Conservation (phyloP, 2,329 filamentous ascomycete genomes). For the Monosporascus sp. region DNA sequence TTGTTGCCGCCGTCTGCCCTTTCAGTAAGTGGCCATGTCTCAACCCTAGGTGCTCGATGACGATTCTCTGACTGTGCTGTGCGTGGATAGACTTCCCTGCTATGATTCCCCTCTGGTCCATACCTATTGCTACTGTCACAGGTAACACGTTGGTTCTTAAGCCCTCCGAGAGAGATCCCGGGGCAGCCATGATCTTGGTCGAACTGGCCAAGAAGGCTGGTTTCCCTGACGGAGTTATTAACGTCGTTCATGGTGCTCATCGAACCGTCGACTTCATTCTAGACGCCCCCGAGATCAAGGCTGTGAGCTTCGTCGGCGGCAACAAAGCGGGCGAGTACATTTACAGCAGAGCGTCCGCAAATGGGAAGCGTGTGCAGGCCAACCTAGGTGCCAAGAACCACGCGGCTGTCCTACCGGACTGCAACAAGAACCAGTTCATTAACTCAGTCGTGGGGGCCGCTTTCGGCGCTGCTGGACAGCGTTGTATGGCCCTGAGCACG, state of each 20-base stretch:
- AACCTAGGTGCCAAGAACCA: slow-evolving; percentile 89
- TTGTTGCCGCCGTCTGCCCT: slow-evolving; percentile 79
- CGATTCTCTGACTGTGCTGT: slow-evolving; percentile 6
- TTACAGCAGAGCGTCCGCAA: slow-evolving; percentile 70
- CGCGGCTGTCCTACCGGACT: slow-evolving; percentile 76
- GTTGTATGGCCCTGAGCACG: slow-evolving; percentile 83
- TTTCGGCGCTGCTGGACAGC: slow-evolving; percentile 79
- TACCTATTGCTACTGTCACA: slow-evolving; percentile 77
- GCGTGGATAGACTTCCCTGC: slow-evolving; percentile 69
- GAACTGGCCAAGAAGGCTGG: slow-evolving; percentile 76
- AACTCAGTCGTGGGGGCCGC: slow-evolving; percentile 81
- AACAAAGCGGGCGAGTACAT: slow-evolving; percentile 91
- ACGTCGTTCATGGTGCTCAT: slow-evolving; percentile 76
- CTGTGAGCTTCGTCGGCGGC: slow-evolving; percentile 78
- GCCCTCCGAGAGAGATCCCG: slow-evolving; percentile 80
- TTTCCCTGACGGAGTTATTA: slow-evolving; percentile 77
- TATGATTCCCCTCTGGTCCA: slow-evolving; percentile 91
- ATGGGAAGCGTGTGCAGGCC: slow-evolving; percentile 84
- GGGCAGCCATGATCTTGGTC: slow-evolving; percentile 78
- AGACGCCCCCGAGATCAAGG: slow-evolving; percentile 80
- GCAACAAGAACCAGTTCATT: slow-evolving; percentile 85
- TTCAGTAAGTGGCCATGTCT: slow-evolving; percentile 57
- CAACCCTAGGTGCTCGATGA: background rate
- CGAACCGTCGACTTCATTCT: slow-evolving; percentile 82
- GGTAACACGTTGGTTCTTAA: slow-evolving; percentile 83